Conservation (phyloP, 2,329 filamentous ascomycete species). For the Aspergillus vadensis region DNA sequence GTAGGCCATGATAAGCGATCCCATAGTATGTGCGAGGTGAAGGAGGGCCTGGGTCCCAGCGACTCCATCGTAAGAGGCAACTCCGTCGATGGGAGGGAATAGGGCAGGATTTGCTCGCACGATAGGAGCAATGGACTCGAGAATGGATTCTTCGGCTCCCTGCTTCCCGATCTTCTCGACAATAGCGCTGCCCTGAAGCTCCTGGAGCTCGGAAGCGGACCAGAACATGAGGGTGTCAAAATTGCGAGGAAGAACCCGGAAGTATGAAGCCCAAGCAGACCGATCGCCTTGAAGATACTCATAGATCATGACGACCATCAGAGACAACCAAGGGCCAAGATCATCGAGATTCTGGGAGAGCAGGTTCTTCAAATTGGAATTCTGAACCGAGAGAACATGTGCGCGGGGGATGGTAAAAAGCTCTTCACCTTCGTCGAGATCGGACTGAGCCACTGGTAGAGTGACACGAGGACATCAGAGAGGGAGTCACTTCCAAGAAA, state of each 20-base stretch:
- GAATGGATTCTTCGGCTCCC: constrained; percentile 70
- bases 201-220: constrained; percentile 67
- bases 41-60: constrained; percentile 52
- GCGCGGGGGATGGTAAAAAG: constrained; percentile 78
- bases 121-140: constrained; percentile 57
- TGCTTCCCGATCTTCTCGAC: constrained; percentile 73
- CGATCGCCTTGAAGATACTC: constrained; percentile 62
- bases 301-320: constrained; percentile 80
- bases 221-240: constrained; percentile 95
- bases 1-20: constrained; percentile 88
- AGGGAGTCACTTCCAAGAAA: constrained; percentile 11
- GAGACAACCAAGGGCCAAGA: constrained; percentile 55
- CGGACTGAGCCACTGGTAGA: constrained; percentile 64
- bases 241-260: constrained; percentile 67
- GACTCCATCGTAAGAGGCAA: constrained; percentile 45
- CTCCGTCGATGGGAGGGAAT: constrained; percentile 43
- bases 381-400: constrained; percentile 71
- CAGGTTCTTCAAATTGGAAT: constrained; percentile 65
- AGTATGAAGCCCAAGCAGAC: constrained; percentile 77
- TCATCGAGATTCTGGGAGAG: constrained; percentile 57
- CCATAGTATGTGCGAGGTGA: constrained; percentile 73
- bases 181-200: constrained; percentile 78
- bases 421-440: constrained; percentile 73
- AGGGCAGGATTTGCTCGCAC: constrained; percentile 43
- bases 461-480: constrained; percentile 25